phyloP scores from a whole-genome alignment of 2,329 filamentous ascomycete species.

The Neobulgaria alba region DNA sequence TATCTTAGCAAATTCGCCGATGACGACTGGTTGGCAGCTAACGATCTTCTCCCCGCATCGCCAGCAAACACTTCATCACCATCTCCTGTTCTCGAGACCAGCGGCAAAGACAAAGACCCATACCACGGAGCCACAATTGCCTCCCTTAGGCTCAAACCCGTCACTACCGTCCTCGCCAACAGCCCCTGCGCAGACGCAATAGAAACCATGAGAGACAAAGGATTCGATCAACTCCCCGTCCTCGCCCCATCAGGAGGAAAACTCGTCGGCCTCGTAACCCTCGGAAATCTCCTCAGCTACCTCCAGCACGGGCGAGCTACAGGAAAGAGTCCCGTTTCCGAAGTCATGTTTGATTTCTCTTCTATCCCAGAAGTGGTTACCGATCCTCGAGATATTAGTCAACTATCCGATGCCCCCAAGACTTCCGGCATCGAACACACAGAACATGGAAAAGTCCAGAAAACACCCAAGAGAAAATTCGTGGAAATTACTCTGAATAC shows the following conservation, averaged over 20 bases:
- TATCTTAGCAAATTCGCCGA: slow-evolving; percentile 98
- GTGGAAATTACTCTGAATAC: slow-evolving; percentile 93
- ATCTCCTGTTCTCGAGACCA: slow-evolving; percentile 31
- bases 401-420: slow-evolving; percentile 25
- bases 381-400: slow-evolving; percentile 62
- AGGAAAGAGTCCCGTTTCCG: slow-evolving; percentile 62
- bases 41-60: slow-evolving; percentile 70
- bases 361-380: slow-evolving; percentile 83
- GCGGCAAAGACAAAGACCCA: slow-evolving; percentile 45
- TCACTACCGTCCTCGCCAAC: slow-evolving; percentile 70
- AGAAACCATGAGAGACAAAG: slow-evolving; percentile 96
- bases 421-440: slow-evolving; percentile 20
- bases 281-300: slow-evolving; percentile 89
- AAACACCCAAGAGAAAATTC: slow-evolving; percentile 57
- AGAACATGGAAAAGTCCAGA: slow-evolving; percentile 30
- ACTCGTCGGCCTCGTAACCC: slow-evolving; percentile 85
- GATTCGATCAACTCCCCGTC: slow-evolving; percentile 95
- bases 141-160: slow-evolving; percentile 81
- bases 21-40: slow-evolving; percentile 97
- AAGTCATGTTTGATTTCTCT: slow-evolving; percentile 96
- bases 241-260: slow-evolving; percentile 58
- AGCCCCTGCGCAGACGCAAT: slow-evolving; percentile 78
- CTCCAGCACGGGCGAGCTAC: slow-evolving; percentile 76
- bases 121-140: slow-evolving; percentile 74
- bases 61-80: slow-evolving; percentile 35